phyloP scores from a whole-genome alignment of 495 filamentous ascomycete species.

The Neurospora hispaniola region DNA sequence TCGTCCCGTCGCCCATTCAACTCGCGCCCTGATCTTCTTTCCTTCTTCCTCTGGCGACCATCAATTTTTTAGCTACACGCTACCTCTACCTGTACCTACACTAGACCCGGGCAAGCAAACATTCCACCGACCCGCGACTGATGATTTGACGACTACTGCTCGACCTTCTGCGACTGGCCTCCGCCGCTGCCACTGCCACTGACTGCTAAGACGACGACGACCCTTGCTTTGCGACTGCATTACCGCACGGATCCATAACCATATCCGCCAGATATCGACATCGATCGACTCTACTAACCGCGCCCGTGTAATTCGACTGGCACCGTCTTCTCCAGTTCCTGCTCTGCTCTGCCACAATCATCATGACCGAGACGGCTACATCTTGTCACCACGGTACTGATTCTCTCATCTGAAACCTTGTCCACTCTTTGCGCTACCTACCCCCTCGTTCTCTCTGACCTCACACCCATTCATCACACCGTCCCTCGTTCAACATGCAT shows the following conservation, averaged over 20 bases:
- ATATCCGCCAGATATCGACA: background rate
- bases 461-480: background rate
- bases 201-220: background rate
- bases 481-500: constrained; percentile 4
- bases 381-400: constrained; percentile 51
- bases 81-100: no score
- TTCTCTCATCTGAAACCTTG: constrained; percentile 6
- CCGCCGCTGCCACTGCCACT: background rate
- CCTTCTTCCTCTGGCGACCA: background rate
- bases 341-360: constrained; percentile 36
- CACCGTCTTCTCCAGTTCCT: background rate
- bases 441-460: background rate
- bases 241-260: background rate
- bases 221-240: background rate
- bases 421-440: background rate
- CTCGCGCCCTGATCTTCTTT: background rate
- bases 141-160: background rate
- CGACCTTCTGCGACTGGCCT: background rate
- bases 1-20: background rate
- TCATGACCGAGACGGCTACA: constrained; percentile 52
- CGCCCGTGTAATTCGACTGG: background rate
- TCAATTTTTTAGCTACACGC: background rate
- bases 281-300: background rate
- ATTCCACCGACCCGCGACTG: background rate
- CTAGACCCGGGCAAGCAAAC: background rate